Evolutionary conservation across 208 protist genomes (phyloP), one percentile per base, ranked within the genome.

Genomic region (Wallacemonas collosoma): DNA sequence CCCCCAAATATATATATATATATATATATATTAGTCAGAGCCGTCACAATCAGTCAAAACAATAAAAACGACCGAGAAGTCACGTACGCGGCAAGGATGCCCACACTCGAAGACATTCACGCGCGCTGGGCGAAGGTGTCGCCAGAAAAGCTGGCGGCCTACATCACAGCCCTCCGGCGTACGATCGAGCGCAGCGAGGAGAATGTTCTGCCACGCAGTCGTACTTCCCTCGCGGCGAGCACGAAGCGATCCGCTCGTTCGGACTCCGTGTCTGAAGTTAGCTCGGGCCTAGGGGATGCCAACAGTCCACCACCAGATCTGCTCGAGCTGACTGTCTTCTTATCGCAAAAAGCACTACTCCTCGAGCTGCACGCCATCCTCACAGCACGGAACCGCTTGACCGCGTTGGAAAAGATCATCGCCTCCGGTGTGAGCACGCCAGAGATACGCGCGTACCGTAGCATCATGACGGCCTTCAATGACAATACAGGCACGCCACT

Each of bases 351-450:
- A 43, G 47, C 36, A 35, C 62, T 48, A 14, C 26, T 75, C 1
- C 70, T 71, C 41, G 61, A 67, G 54, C n/a, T 66, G 4, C 61
- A 75, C 26, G 50, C 63, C 47, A 3, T 55, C 17, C n/a, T 56
- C 9, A 47, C 35, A 2, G 63, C 63, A 3, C 63, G 63, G 35
- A 44, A 43, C 8, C 63, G 56, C 35, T n/a, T 68, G 5, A 9
- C 12, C 38, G n/a, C 4, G 9, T 1, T 51, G 3, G 8, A 62
- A 15, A 38, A 9, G 15, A n/a, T 36, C 8, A 3, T 62, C 4
- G 56, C 56, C 35, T 36, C 15, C 7, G 36, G 12, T 6, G 56
- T 44, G 5, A 40, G 6, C 17, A 12, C 17, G 9, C 38, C 43
- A 5, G 56, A 36, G 35, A 15, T 7, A 6, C 14, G 56, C 56